Base-by-base conservation (phyloP, 345 rosid genomes). In the Adansonia digitata region DNA sequence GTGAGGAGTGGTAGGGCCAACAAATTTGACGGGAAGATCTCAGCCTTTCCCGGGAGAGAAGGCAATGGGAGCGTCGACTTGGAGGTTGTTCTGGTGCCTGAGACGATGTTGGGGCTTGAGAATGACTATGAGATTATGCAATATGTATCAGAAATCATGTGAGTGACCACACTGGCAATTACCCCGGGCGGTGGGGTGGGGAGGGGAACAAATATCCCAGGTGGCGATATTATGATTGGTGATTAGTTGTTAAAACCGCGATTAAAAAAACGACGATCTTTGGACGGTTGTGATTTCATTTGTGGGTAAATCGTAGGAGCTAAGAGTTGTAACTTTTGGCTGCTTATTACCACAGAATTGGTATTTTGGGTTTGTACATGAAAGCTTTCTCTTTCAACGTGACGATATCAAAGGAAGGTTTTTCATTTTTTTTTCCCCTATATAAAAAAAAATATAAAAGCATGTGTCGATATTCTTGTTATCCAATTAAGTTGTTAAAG, bases 21-120 rank as follows among this genome's bases (percentile, higher is more conserved):
- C 56, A 95, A 95, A 31, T 95, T 95, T 73, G 98, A 95, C 71
- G 99, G 99, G 8, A 92, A 94, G 81, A 92, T 92, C 31, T 92
- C 98, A 5, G 97, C 97, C 35, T 92, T 92, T 72, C 97, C 98
- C 0, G 92, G 97, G 0, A 77, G 91, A 71, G 94, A 91, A 77
- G 98, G 90, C 0, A 79, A 84, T 9, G 98, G 98, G 37, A 86
- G 91, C 69, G 92, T 94, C 9, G 98, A 94, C 72, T 86, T 94
- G 70, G 98, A 94, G 84, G 93, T 94, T 2, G 97, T 95, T 71
- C 75, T 95, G 80, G 88, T 93, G 37, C 92, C 97, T 7, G 87
- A 77, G 0, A 88, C 97, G 0, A 87, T 95, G 97, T 81, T 79
- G 0, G 87, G 86, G 17, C 82, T 95, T 22, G 91, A 87, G 81